A percentile compares a stretch with the other conserved stretches of the same genome.
These are phyloP conservation scores for Pichia sp. DNA, from an alignment of 1,139 yeast species.

Conservation along the genomic window DNA sequence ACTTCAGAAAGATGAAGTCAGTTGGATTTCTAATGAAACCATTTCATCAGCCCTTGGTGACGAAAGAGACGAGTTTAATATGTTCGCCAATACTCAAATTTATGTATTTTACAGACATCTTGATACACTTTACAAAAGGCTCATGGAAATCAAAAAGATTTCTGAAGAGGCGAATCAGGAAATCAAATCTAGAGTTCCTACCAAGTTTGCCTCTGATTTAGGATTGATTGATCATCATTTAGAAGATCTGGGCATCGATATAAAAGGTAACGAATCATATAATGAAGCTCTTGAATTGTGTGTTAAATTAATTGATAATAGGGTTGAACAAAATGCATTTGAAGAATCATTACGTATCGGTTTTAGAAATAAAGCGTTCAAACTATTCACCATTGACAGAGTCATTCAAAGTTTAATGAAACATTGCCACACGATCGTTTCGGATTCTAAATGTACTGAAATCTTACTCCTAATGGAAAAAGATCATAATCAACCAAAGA, in stretches of 20 bases:
- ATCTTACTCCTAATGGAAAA: slow-evolving; percentile 73
- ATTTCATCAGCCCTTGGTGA: slow-evolving; percentile 26
- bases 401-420: slow-evolving; percentile 85
- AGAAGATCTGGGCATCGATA: slow-evolving; percentile 70
- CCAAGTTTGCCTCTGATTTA: slow-evolving; percentile 83
- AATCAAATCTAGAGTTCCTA: slow-evolving; percentile 53
- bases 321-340: slow-evolving; percentile 89
- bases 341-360: slow-evolving; percentile 96
- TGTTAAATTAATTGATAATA: slow-evolving; percentile 78
- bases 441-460: slow-evolving; percentile 79
- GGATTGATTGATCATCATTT: slow-evolving; percentile 76
- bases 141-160: slow-evolving; percentile 66
- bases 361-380: slow-evolving; percentile 87
- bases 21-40: slow-evolving; percentile 43
- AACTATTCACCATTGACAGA: slow-evolving; percentile 87
- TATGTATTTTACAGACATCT: slow-evolving; percentile 87
- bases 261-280: slow-evolving; percentile 67
- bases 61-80: slow-evolving; percentile 46
- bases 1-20: slow-evolving; percentile 52
- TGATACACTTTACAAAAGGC: slow-evolving; percentile 72
- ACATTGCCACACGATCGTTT: slow-evolving; percentile 72
- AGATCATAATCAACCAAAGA: slow-evolving; percentile 56
- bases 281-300: slow-evolving; percentile 66
- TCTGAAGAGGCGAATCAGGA: slow-evolving; percentile 64
- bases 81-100: slow-evolving; percentile 86